phyloP scores from a whole-genome alignment of 345 rosid genomes.

The Moricandia arvensis region DNA sequence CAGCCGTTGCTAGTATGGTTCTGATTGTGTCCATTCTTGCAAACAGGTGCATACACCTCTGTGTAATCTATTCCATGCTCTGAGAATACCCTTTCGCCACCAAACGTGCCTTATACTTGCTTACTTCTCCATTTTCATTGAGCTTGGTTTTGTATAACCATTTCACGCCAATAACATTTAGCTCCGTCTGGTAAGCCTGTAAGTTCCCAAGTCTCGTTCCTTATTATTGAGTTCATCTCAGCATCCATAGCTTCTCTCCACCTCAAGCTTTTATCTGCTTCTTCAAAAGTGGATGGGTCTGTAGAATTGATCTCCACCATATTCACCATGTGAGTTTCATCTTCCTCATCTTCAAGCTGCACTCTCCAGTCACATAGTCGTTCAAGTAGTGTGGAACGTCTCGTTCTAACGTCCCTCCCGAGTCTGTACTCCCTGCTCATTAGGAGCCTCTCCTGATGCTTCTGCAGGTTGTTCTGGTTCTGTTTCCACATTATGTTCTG shows the following conservation, averaged over 20 bases:
- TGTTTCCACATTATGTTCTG: too few species aligned
- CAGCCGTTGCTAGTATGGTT: neutral
- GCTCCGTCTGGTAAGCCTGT: neutral
- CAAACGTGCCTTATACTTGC: neutral
- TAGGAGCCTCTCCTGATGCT: neutral
- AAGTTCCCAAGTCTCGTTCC: neutral
- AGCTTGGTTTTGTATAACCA: neutral
- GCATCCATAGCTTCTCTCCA: neutral
- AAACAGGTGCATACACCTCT: neutral
- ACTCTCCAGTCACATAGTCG: too few species aligned
- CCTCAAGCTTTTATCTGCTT: too few species aligned
- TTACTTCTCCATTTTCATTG: neutral
- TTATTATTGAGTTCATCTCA: neutral
- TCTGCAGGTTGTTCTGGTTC: neutral
- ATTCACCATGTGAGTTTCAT: too few species aligned
- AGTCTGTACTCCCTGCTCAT: too few species aligned
- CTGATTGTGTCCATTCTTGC: neutral
- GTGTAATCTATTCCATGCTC: neutral
- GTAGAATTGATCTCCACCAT: too few species aligned
- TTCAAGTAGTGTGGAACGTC: too few species aligned
- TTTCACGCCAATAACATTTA: neutral
- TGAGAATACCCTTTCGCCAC: neutral
- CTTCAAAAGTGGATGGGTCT: too few species aligned
- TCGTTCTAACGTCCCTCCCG: too few species aligned
- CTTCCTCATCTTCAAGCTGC: too few species aligned